Base-by-base conservation (phyloP, 768 basidiomycete species). In the Zangia roseola region DNA sequence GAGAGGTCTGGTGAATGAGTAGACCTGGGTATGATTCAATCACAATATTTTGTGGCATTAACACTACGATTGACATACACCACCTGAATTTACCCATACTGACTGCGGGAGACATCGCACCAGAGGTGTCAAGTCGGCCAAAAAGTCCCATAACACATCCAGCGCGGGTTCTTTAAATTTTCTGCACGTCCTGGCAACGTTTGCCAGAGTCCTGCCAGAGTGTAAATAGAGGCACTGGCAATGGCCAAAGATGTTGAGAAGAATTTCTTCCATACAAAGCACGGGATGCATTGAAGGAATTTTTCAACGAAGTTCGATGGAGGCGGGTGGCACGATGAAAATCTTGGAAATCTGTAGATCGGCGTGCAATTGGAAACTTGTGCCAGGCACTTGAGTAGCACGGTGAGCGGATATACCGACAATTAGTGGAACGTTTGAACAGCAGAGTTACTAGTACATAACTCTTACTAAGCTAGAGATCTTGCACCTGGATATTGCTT, bases 101-200 rank as follows among this genome's bases (percentile, higher is more conserved):
- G 40, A 17, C 38, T 19, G 13, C 6, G 52, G 52, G 13, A 58
- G 45, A 33, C 48, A 50, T 23, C 40, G 30, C 20, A 59, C 26
- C 4, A 62, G 40, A 9, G 54, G 61, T 7, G 50, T 17, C 10
- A 53, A 24, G 39, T 42, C 42, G 5, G 37, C 30, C 26, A 63
- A 43, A 24, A 54, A 40, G 2, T 38, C 26, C 53, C 46, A 61
- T 6, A 58, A 34, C 38, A 48, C 28, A 17, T 48, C 36, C 8
- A 63, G 16, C 2, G 53, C 59, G 4, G 47, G 43, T 0, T 46
- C 46, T 17, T 43, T 60, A 50, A 62, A 58, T 16, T 50, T 14
- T 23, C 12, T 49, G 34, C 59, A 61, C 9, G 52, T 50, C 31
- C 51, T 44, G 2, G 59, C 49, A n/a, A n/a, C n/a, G n/a, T n/a